Evolutionary conservation across 495 filamentous ascomycete genomes (phyloP), one percentile per base, ranked within the genome.

Genomic region (Aspergillus cavernicola): DNA sequence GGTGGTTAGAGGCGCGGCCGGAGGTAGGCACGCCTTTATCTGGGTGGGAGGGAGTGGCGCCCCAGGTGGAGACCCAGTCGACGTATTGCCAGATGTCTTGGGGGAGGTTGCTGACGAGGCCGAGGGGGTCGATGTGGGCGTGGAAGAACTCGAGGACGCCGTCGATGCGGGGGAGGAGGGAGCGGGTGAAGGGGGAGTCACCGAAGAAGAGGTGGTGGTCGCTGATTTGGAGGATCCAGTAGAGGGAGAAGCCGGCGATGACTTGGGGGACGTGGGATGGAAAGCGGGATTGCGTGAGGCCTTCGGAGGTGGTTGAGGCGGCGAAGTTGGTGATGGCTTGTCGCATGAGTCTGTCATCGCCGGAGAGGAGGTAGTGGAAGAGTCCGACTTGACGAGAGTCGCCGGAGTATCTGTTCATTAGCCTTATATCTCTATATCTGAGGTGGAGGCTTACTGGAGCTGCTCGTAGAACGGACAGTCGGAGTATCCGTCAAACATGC

Each of bases 381-480:
- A 73, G 55, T 1, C 53, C 65, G 23, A 69, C 65, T 0, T 59
- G 58, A 8, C 70, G 66, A 13, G 47, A 58, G 43, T 73, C 69
- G 8, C 61, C 65, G 9, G 62, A 60, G 40, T 69, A 68, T 48
- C 61, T 61, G 36, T 20, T 26, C 20, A 2, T 23, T 28, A 24
- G 23, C 9, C 24, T 4, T 28, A 9, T 9, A 28, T 9, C 24
- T 9, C 9, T 4, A 9, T 4, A 28, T 28, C 24, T 9, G 9
- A 28, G 24, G 24, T 4, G 24, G 9, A 28, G 24, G 9, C 66
- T 50, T 45, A 72, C 68, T 73, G 70, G 9, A 71, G 58, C 39
- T 73, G 68, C 39, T 73, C 70, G 44, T 73, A 73, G 39, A 73
- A 73, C 0, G 70, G 68, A 31, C 68, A 73, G 26, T 73, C 70